Percentiles rank a stretch among this genome's conserved stretches.
Conservation (phyloP, 2,329 filamentous ascomycete genomes). For the Didymosphaeria variabile region DNA sequence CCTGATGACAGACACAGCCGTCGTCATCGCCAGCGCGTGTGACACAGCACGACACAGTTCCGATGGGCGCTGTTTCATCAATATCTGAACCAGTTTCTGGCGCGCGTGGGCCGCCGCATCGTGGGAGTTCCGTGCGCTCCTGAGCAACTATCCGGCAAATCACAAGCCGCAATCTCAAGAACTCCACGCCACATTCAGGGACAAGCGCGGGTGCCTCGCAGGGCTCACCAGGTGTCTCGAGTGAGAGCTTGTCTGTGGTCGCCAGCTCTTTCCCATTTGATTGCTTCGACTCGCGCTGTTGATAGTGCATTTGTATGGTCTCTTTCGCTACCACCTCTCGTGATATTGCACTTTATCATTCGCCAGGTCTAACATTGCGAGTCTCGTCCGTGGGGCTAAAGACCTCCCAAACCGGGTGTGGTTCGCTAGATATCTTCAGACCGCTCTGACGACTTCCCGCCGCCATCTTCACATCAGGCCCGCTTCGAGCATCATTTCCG, state of each 20-base stretch:
- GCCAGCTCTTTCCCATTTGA: conserved; percentile 28
- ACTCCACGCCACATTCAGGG: conserved; percentile 44
- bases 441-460: conserved; percentile 34
- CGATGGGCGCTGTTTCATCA: conserved; percentile 38
- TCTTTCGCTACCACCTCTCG: conserved; percentile 17
- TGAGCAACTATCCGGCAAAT: conserved; percentile 39
- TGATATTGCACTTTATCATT: conserved; percentile 31
- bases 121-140: conserved; percentile 42
- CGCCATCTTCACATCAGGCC: conserved; percentile 44
- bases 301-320: conserved; percentile 25
- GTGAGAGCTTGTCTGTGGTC: conserved; percentile 33
- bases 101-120: conserved; percentile 29
- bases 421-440: conserved; percentile 35
- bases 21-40: conserved; percentile 32
- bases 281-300: conserved; percentile 27
- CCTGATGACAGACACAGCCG: conserved; percentile 5
- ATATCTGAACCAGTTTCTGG: conserved; percentile 28
- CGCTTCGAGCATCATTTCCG: conserved; percentile 46
- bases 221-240: conserved; percentile 22
- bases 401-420: conserved; percentile 37
- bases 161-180: conserved; percentile 32
- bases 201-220: conserved; percentile 42
- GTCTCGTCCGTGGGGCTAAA: conserved; percentile 42
- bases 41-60: conserved; percentile 29
- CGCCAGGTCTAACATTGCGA: conserved; percentile 44